Percentiles rank a stretch among this genome's conserved stretches.
These are phyloP conservation scores for Coemansia sp. DNA, from an alignment of 192 early-diverging fungal species.

Conservation along the genomic window DNA sequence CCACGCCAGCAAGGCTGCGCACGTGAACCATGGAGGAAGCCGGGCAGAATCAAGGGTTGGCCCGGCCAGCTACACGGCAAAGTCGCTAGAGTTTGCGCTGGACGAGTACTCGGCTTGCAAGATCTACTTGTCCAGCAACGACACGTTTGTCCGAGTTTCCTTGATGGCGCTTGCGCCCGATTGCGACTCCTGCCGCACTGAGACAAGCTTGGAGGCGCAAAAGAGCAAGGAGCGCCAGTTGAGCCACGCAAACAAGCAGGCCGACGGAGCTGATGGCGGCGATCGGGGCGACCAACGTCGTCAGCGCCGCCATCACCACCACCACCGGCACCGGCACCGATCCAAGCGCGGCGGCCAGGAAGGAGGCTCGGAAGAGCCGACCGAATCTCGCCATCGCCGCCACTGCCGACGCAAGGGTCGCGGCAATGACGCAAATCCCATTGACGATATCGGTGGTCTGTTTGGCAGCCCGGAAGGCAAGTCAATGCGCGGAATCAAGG, in stretches of 20 bases:
- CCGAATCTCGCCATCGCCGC: constrained; percentile 10
- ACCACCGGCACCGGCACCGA: constrained; percentile 8
- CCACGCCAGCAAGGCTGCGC: background rate
- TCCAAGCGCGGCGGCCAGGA: background rate
- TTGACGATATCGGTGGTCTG: constrained; percentile 37
- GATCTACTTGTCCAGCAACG: constrained; percentile 41
- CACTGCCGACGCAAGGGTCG: constrained; percentile 16
- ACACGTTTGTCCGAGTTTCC: constrained; percentile 39
- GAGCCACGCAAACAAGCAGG: constrained; percentile 20
- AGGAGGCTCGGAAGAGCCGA: background rate
- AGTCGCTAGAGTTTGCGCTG: constrained; percentile 27
- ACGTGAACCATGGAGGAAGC: background rate
- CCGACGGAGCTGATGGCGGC: constrained; percentile 4
- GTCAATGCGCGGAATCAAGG: background rate
- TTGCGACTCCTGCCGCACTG: constrained; percentile 36
- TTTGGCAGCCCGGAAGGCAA: constrained; percentile 20
- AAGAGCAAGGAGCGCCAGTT: constrained; percentile 34
- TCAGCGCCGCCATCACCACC: constrained; percentile 2
- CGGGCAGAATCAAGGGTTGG: background rate
- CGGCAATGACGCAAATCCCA: background rate
- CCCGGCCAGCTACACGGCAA: constrained; percentile 5
- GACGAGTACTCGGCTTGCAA: constrained; percentile 44
- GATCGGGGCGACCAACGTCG: constrained; percentile 2
- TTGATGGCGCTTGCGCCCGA: constrained; percentile 53
- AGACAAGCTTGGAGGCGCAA: constrained; percentile 23